phyloP scores from a whole-genome alignment of 1,284 basidiomycete species.

The Tilletia setariae region DNA sequence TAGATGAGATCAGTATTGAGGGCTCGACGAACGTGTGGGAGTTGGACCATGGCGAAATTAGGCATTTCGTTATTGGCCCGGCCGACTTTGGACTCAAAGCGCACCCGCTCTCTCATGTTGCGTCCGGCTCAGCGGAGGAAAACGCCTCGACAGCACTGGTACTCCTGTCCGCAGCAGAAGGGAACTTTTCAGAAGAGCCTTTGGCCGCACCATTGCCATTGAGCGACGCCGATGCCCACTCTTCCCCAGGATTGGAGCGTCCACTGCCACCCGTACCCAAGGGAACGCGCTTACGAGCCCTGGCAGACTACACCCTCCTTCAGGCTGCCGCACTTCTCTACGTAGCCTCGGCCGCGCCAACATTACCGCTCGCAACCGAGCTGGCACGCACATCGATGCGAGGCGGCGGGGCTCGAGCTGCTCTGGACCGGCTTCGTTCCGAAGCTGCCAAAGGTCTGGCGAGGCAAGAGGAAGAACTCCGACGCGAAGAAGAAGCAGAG shows the following conservation, averaged over 20 bases:
- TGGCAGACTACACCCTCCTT: conserved; percentile 48
- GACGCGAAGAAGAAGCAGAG: conserved; percentile 21
- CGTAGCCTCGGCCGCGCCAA: conserved; percentile 35
- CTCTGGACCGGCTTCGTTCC: conserved; percentile 32
- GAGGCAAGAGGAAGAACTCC: not conserved
- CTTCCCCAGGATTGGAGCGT: conserved; percentile 17
- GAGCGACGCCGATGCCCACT: not conserved
- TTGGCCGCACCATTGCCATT: conserved; percentile 15
- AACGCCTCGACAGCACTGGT: conserved; percentile 47
- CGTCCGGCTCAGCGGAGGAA: conserved; percentile 32
- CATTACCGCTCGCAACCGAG: conserved; percentile 19
- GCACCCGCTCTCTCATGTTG: conserved; percentile 44
- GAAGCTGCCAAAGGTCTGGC: conserved; percentile 28
- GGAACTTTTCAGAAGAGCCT: not conserved
- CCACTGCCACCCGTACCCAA: conserved; percentile 36
- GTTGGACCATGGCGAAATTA: conserved; percentile 29
- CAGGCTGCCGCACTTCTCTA: conserved; percentile 49
- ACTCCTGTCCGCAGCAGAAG: conserved; percentile 27
- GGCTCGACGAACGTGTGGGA: conserved; percentile 72
- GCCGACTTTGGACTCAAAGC: conserved; percentile 40
- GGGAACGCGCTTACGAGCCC: conserved; percentile 33
- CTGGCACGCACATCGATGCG: conserved; percentile 31
- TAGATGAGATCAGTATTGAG: conserved; percentile 85
- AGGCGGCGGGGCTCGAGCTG: conserved; percentile 29
- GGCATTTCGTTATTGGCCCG: conserved; percentile 38